These are phyloP conservation scores for Pistacia vera DNA, from an alignment of 345 rosid genomes.

Conservation along the genomic window DNA sequence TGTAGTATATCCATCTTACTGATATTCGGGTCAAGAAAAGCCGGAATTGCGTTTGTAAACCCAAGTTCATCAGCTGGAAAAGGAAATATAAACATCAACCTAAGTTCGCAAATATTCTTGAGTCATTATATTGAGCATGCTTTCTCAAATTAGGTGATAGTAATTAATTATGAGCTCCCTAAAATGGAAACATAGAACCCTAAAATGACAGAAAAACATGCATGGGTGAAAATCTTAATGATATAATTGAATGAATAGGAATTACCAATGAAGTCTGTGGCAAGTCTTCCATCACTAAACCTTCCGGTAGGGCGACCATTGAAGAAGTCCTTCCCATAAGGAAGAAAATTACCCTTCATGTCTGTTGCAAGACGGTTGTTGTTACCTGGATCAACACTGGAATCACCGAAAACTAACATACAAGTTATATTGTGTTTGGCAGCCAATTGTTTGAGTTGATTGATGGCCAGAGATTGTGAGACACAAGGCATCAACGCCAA, in stretches of 20 bases:
- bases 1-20: conserved; percentile 49
- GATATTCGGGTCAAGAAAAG: conserved; percentile 63
- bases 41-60: conserved; percentile 53
- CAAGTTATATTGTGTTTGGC: conserved; percentile 57
- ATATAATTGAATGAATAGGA: neutral
- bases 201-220: neutral
- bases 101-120: too few relatives aligned
- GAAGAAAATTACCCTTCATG: conserved; percentile 61
- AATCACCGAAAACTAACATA: conserved; percentile 82
- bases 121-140: too few relatives aligned
- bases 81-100: neutral
- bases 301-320: conserved; percentile 66
- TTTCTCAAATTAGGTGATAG: too few relatives aligned
- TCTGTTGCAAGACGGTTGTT: conserved; percentile 55
- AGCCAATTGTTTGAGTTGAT: conserved; percentile 39
- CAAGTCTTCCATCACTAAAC: conserved; percentile 67
- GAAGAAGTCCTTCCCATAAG: conserved; percentile 70
- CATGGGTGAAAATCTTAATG: neutral
- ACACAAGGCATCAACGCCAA: conserved; percentile 19
- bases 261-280: conserved; percentile 71
- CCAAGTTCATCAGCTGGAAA: conserved; percentile 71
- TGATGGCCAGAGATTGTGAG: conserved; percentile 32
- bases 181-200: neutral
- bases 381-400: conserved; percentile 84
- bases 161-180: too few relatives aligned